Conservation (phyloP, 1,284 basidiomycete genomes). For the Cronartium quercuum region DNA sequence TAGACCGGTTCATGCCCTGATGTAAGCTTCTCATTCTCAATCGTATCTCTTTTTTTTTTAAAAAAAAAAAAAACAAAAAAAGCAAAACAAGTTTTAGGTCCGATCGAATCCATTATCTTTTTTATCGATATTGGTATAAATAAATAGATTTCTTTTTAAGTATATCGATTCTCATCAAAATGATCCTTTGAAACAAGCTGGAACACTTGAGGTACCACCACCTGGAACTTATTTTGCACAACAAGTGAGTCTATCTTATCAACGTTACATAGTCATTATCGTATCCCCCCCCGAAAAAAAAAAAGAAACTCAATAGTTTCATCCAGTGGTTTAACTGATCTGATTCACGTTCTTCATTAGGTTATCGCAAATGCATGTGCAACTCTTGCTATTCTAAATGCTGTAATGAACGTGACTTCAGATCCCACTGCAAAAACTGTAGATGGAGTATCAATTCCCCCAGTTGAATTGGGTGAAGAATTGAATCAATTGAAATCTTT, state of each 20-base stretch:
- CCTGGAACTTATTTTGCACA: constrained; percentile 24
- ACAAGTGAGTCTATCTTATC: not conserved
- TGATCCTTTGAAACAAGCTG: constrained; percentile 2
- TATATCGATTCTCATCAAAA: constrained; percentile 16
- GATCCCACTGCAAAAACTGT: constrained; percentile 52
- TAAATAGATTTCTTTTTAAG: constrained; percentile 18
- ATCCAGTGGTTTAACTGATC: not conserved
- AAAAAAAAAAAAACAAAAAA: not conserved
- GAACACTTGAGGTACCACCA: constrained; percentile 4
- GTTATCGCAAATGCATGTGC: constrained; percentile 72
- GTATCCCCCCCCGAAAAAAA: not conserved
- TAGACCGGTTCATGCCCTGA: constrained; percentile 28
- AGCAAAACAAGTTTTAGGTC: too few relatives aligned
- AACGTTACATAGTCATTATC: not conserved
- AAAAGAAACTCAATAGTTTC: not conserved
- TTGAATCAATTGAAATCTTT: constrained; percentile 70
- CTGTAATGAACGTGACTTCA: constrained; percentile 62
- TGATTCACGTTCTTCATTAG: constrained; percentile 41
- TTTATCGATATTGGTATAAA: too few relatives aligned
- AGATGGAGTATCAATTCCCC: not conserved
- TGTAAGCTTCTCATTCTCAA: constrained; percentile 11
- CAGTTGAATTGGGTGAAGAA: constrained; percentile 50
- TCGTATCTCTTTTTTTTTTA: not conserved
- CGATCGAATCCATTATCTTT: too few relatives aligned
- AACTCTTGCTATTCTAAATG: constrained; percentile 84